A percentile compares a stretch with the other conserved stretches of the same genome.
Conservation (phyloP, 306 rosid genomes). For the Adenanthera pavonina region DNA sequence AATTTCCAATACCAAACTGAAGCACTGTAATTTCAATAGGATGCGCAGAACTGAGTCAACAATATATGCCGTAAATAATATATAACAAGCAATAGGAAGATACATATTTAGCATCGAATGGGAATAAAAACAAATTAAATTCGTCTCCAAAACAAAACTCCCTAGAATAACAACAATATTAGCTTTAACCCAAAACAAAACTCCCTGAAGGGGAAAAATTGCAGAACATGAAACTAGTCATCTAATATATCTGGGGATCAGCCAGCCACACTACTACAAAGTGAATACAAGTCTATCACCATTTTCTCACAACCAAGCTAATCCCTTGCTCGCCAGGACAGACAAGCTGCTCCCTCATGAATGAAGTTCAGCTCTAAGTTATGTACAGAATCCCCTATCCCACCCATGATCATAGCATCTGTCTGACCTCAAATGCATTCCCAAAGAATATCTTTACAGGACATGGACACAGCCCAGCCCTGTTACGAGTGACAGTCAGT, state of each 20-base stretch:
- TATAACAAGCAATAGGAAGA: conserved; percentile 31
- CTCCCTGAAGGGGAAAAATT: conserved; percentile 42
- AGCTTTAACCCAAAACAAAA: conserved; percentile 56
- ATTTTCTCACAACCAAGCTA: conserved; percentile 30
- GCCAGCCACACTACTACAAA: conserved; percentile 36
- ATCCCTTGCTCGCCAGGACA: conserved; percentile 25
- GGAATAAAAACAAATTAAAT: conserved; percentile 31
- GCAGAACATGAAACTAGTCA: conserved; percentile 34
- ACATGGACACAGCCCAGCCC: conserved; percentile 39
- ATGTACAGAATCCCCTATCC: conserved; percentile 51
- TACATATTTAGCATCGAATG: conserved; percentile 33
- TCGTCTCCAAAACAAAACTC: too few relatives aligned
- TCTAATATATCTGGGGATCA: conserved; percentile 30
- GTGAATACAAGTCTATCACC: conserved; percentile 35
- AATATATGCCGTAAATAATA: conserved; percentile 9
- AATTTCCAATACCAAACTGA: not conserved
- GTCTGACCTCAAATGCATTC: conserved; percentile 42
- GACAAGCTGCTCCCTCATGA: conserved; percentile 42
- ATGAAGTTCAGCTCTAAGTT: conserved; percentile 47
- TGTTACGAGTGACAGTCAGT: conserved; percentile 40
- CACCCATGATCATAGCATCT: conserved; percentile 40
- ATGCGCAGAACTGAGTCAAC: not conserved
- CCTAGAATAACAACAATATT: too few relatives aligned
- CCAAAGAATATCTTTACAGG: conserved; percentile 51
- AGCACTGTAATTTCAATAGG: not conserved